Base-by-base conservation (phyloP, 768 basidiomycete species). In the Rhizopogon vulgaris region DNA sequence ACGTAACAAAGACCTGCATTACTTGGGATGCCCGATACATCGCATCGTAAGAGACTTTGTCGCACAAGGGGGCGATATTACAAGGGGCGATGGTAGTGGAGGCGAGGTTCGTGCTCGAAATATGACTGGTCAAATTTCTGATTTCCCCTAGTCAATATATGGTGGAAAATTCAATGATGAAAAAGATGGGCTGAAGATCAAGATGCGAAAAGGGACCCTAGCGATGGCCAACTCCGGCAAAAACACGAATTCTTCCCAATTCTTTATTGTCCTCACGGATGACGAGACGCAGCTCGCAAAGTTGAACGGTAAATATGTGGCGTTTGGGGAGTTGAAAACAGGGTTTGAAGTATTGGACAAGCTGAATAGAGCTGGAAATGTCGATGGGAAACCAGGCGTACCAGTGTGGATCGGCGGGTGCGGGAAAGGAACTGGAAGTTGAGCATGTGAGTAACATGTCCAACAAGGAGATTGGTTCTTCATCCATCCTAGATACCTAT, bases 181-280 rank as follows among this genome's bases (percentile, higher is more conserved):
- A 56, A 78, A 79, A 52, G 72, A 75, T 36, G 77, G 78, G 15
- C 63, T 81, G 48, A 74, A 75, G 55, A 62, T 57, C 28, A 63
- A 68, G 30, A 70, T 73, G 49, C 60, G 57, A 24, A 67, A 67
- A 38, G 78, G 78, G 0, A 72, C 75, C 2, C 63, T 82, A 18
- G 76, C 73, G 0, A 80, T 80, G 77, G 78, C 77, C 3, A 78
- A 77, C 59, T 73, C 75, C 27, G 75, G 75, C 22, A 73, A 77
- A 60, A 73, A 76, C 53, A 73, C 71, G 38, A 77, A 76, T 56
- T 71, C 75, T 45, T 74, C 72, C 3, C 73, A 79, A 60, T 79
- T 78, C 61, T 80, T 80, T 52, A 59, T 79, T 52, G 72, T 77
- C 17, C 71, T 79, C 34, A 68, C 75, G 2, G 64, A 70, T 43